Base-by-base conservation (phyloP, 331 rosid genomes). In the Saraca asoca region DNA sequence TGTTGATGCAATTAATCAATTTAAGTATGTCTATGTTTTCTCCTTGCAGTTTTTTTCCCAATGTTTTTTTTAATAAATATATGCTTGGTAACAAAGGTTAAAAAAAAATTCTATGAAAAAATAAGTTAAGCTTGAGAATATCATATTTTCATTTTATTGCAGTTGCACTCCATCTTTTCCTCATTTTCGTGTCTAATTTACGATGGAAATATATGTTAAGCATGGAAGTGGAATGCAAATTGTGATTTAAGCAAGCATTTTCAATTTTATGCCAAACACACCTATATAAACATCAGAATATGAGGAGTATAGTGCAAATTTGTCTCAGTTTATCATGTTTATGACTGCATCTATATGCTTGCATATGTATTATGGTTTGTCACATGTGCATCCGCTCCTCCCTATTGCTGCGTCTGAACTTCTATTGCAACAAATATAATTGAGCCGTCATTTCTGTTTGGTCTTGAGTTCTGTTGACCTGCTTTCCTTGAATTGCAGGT, bases 1-100 rank as follows among this genome's bases (percentile, higher is more conserved):
- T 61, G 19, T 77, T 24, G 91, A 83, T 72, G 96, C 88, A 54
- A 59, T 90, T 68, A 87, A 87, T 82, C 96, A 90, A 66, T 81
- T 90, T 70, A 90, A 85, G 96, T 90, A 63, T 59, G 95, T 65
- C 7, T 73, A 62, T 29, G 16, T 43, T 60, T 73, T 72, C 79
- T 62, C 50, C 54, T 38, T 34, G 19, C 24, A 49, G 7, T 61
- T 50, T 16, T 64, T 52, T 56, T 33, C 57, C 45, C 7, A 10
- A 50, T 5, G 15, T 44, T 5, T 31, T 56, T 34, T 68, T 44
- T 7, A 7, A 15, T 35, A 29, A 35, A 43, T 16, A 12, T 64
- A 49, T 35, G 52, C 35, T 51, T 69, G 50, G 57, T 29, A 38
- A 42, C 20, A 20, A 55, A 13, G 45, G 15, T 60, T 48, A 58